These are phyloP conservation scores for Rhodotorula sp. DNA, from an alignment of 1,284 basidiomycete species.

Conservation along the genomic window DNA sequence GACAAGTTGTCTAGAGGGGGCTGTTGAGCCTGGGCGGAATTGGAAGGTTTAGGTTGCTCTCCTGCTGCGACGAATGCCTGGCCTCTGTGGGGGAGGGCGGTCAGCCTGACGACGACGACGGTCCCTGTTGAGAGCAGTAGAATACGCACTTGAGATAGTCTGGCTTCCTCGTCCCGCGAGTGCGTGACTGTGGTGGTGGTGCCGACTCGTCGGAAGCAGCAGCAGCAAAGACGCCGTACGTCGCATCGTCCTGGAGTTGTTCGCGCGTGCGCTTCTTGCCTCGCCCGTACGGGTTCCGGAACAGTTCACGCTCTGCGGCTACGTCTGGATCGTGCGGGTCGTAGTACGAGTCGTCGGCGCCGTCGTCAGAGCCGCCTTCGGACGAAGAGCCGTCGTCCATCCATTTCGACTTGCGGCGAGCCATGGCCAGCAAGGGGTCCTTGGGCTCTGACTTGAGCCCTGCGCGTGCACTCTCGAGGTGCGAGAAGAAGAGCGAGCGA, in stretches of 20 bases:
- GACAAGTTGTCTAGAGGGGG: slow-evolving; percentile 52
- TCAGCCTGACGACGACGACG: neutral
- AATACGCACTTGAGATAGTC: slow-evolving; percentile 47
- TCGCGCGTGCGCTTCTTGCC: slow-evolving; percentile 59
- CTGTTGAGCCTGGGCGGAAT: neutral
- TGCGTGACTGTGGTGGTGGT: slow-evolving; percentile 62
- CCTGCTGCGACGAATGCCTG: slow-evolving; percentile 37
- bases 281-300: slow-evolving; percentile 70
- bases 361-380: slow-evolving; percentile 56
- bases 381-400: slow-evolving; percentile 59
- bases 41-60: neutral
- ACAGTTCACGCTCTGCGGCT: slow-evolving; percentile 71
- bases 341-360: slow-evolving; percentile 51
- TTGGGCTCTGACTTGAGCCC: too few species aligned
- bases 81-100: slow-evolving; percentile 15
- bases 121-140: neutral
- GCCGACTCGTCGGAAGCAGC: slow-evolving; percentile 50
- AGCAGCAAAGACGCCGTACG: slow-evolving; percentile 74
- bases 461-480: neutral
- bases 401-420: slow-evolving; percentile 71
- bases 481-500: neutral
- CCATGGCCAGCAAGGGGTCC: slow-evolving; percentile 49
- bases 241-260: slow-evolving; percentile 68
- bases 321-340: slow-evolving; percentile 55
- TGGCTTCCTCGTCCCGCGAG: slow-evolving; percentile 49